Evolutionary conservation across 2,329 filamentous ascomycete genomes (phyloP), one percentile per base, ranked within the genome.

Genomic region (Colletotrichum karsti): DNA sequence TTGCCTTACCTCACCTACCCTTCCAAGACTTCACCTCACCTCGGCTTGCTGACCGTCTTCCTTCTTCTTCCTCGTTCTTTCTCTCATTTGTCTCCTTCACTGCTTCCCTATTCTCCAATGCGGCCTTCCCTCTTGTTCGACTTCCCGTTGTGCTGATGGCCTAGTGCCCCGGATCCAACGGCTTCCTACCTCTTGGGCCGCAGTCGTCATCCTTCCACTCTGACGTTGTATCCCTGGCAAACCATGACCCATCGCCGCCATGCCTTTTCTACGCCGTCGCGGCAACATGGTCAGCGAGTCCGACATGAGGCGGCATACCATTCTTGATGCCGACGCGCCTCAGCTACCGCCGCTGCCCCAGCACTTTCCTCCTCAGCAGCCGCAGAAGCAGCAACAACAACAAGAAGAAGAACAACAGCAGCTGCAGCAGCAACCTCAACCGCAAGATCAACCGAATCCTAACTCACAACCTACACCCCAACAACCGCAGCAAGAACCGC

Each of bases 191-290:
- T 63, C 35, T 56, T 37, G 24, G 53, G 35, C 65, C 33, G 57
- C 51, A 26, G 61, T 66, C 46, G 50, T 69, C 63, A 66, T 62
- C 44, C 33, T 62, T 48, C 63, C 46, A 54, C 51, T 53, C 61
- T 48, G 26, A 53, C 44, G 22, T 41, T 60, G 30, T 33, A 65
- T 68, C 67, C 62, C 57, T 70, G 62, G 58, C 69, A 67, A 70
- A 71, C 69, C 44, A 83, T 82, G 80, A 80, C 70, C 77, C 76
- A 73, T 75, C 74, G 77, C 76, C 76, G 79, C 71, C 74, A 90
- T 90, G 87, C 86, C 87, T 74, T 88, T 90, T 73, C 81, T 89
- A 80, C 87, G 87, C 80, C 87, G 87, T 78, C 87, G 86, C 77
- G 87, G 86, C 81, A 87, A 85, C 74, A 81, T 84, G 82, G 86